These are phyloP conservation scores for Colletotrichum tanaceti DNA, from an alignment of 2,329 filamentous ascomycete species.

Conservation along the genomic window DNA sequence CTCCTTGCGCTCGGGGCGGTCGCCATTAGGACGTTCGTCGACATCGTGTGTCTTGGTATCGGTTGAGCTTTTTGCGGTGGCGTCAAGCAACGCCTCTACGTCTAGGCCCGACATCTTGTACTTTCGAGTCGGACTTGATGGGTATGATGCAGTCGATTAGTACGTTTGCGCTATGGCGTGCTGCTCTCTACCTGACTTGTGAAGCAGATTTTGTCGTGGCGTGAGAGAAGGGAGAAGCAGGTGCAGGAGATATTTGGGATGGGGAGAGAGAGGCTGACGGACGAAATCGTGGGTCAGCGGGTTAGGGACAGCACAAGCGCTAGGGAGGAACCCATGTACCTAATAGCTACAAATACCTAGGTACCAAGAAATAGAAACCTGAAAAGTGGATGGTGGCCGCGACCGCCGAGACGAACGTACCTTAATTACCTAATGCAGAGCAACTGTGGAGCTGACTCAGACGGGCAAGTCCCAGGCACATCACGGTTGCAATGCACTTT, in stretches of 20 bases:
- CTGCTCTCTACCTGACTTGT: neutral
- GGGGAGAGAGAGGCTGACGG: slow-evolving; percentile 27
- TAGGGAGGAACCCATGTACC: neutral
- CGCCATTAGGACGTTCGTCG: slow-evolving; percentile 69
- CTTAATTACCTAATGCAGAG: slow-evolving; percentile 12
- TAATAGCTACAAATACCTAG: no score
- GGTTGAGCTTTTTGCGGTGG: slow-evolving; percentile 74
- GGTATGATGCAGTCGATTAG: neutral
- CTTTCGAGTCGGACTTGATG: neutral
- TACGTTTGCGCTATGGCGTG: neutral
- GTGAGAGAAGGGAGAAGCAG: slow-evolving; percentile 15
- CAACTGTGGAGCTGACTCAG: slow-evolving; percentile 1
- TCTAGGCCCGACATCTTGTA: slow-evolving; percentile 67
- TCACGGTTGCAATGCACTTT: slow-evolving; percentile 2
- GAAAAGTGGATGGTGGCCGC: slow-evolving; percentile 6
- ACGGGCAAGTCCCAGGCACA: neutral
- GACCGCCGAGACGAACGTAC: neutral
- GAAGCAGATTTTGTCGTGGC: slow-evolving; percentile 11
- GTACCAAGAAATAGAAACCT: neutral
- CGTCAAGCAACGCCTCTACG: slow-evolving; percentile 91
- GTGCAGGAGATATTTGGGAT: slow-evolving; percentile 7
- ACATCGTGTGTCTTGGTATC: slow-evolving; percentile 62
- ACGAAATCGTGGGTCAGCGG: slow-evolving; percentile 19
- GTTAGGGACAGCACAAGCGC: slow-evolving; percentile 13
- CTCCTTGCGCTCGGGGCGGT: slow-evolving; percentile 58